Evolutionary conservation across 495 filamentous ascomycete species (phyloP).

Genomic region (Tuber melanosporum): DNA sequence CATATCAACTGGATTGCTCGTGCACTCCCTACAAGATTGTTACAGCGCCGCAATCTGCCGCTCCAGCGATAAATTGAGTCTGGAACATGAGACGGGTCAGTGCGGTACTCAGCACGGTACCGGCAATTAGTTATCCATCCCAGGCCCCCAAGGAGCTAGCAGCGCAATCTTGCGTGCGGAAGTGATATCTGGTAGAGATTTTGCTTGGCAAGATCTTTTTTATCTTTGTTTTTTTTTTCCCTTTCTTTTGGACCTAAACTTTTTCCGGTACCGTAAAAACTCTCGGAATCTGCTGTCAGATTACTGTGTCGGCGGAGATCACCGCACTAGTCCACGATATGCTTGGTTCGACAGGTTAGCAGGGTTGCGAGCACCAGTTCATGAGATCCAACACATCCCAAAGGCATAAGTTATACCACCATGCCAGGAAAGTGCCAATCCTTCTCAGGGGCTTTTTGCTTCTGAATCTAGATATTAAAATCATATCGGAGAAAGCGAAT

Average conservation of each 20-base stretch:
- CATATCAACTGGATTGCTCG: neutral
- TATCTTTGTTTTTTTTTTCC: neutral
- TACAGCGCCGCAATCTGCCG: neutral
- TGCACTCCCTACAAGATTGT: neutral
- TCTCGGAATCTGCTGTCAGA: too few species aligned
- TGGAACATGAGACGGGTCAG: too few species aligned
- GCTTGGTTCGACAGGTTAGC: too few species aligned
- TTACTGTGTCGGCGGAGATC: too few species aligned
- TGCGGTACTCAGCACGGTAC: neutral
- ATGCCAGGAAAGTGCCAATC: too few species aligned
- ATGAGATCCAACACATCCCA: too few species aligned
- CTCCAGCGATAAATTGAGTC: neutral
- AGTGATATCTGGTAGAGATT: neutral
- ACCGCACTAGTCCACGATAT: too few species aligned
- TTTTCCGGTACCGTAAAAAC: neutral
- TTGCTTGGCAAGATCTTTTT: neutral
- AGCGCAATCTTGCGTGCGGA: neutral
- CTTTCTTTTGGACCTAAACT: neutral
- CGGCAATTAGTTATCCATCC: neutral
- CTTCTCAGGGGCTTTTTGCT: too few species aligned
- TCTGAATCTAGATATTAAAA: too few species aligned
- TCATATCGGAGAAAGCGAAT: too few species aligned
- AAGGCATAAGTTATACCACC: too few species aligned
- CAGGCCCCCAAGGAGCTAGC: neutral
- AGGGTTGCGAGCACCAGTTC: too few species aligned